phyloP scores from a whole-genome alignment of 768 basidiomycete species.

The Tylopilus plumbeoviolaceoides region DNA sequence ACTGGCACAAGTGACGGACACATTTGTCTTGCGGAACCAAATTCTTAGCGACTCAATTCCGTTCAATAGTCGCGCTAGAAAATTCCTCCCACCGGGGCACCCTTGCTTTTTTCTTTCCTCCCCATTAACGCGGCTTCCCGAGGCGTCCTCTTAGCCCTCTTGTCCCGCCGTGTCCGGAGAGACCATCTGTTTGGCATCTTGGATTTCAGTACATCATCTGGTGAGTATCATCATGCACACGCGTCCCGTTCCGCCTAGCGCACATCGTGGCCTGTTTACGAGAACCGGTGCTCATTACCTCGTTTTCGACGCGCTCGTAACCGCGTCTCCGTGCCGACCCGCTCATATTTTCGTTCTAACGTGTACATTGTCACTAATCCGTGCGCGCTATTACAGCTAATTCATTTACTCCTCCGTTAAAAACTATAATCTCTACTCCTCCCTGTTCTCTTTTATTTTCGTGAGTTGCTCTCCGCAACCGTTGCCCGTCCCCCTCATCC shows the following conservation, averaged over 20 bases:
- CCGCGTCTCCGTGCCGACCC: slow-evolving; percentile 31
- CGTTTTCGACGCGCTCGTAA: slow-evolving; percentile 27
- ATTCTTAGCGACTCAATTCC: slow-evolving; percentile 35
- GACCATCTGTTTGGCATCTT: slow-evolving; percentile 21
- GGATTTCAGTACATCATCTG: slow-evolving; percentile 29
- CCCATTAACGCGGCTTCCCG: slow-evolving; percentile 22
- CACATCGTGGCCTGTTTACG: slow-evolving; percentile 34
- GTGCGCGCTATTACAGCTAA: slow-evolving; percentile 30
- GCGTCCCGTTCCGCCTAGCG: slow-evolving; percentile 25
- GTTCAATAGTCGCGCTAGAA: slow-evolving; percentile 34
- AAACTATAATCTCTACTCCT: slow-evolving; percentile 32
- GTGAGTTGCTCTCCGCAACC: slow-evolving; percentile 22
- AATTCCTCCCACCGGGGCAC: slow-evolving; percentile 26
- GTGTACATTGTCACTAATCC: slow-evolving; percentile 23
- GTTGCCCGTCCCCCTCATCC: slow-evolving; percentile 14
- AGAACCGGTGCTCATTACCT: slow-evolving; percentile 21
- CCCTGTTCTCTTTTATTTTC: slow-evolving; percentile 23
- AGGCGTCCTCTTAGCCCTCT: slow-evolving; percentile 22
- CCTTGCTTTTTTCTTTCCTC: slow-evolving; percentile 30
- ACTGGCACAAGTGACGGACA: slow-evolving; percentile 24
- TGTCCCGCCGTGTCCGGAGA: slow-evolving; percentile 14
- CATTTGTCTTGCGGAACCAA: slow-evolving; percentile 35
- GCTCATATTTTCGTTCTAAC: slow-evolving; percentile 19
- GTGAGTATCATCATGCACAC: slow-evolving; percentile 32
- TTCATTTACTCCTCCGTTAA: slow-evolving; percentile 32